Evolutionary conservation across 306 rosid genomes (phyloP).

Genomic region (Cucurbita argyrosperma): DNA sequence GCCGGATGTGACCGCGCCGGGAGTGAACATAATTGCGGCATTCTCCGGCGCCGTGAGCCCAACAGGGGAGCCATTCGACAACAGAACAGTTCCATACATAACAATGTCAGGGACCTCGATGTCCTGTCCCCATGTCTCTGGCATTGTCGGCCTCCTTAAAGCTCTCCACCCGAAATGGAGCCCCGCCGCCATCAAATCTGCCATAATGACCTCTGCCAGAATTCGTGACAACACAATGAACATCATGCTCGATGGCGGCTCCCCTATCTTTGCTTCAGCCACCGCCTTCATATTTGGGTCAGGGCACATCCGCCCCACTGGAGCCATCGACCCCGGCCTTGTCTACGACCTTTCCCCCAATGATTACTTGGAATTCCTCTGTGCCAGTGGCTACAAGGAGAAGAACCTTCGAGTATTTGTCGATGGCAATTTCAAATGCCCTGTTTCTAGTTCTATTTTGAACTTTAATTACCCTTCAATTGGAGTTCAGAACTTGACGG

Average conservation of each 20-base stretch:
- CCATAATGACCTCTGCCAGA: slow-evolving; percentile 56
- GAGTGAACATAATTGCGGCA: slow-evolving; percentile 58
- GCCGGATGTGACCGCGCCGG: slow-evolving; percentile 74
- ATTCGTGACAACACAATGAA: slow-evolving; percentile 34
- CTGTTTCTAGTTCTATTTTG: slow-evolving; percentile 12
- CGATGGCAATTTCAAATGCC: slow-evolving; percentile 13
- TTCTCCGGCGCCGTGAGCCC: slow-evolving; percentile 35
- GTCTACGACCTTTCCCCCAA: slow-evolving; percentile 38
- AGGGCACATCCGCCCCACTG: slow-evolving; percentile 57
- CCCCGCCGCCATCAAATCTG: slow-evolving; percentile 50
- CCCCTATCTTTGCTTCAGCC: not conserved
- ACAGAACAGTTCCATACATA: slow-evolving; percentile 30
- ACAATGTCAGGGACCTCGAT: slow-evolving; percentile 68
- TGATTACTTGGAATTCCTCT: slow-evolving; percentile 54
- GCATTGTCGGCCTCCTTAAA: slow-evolving; percentile 57
- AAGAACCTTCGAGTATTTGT: slow-evolving; percentile 10
- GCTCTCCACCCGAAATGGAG: slow-evolving; percentile 47
- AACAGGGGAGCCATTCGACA: slow-evolving; percentile 17
- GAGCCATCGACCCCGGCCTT: slow-evolving; percentile 70
- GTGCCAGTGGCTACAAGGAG: slow-evolving; percentile 33
- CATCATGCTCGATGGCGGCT: slow-evolving; percentile 24
- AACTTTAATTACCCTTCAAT: slow-evolving; percentile 68
- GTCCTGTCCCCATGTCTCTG: slow-evolving; percentile 72
- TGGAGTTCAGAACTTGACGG: slow-evolving; percentile 23
- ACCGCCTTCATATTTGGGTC: slow-evolving; percentile 38